These are phyloP conservation scores for Fusarium citri DNA, from an alignment of 2,329 filamentous ascomycete species.

Conservation along the genomic window DNA sequence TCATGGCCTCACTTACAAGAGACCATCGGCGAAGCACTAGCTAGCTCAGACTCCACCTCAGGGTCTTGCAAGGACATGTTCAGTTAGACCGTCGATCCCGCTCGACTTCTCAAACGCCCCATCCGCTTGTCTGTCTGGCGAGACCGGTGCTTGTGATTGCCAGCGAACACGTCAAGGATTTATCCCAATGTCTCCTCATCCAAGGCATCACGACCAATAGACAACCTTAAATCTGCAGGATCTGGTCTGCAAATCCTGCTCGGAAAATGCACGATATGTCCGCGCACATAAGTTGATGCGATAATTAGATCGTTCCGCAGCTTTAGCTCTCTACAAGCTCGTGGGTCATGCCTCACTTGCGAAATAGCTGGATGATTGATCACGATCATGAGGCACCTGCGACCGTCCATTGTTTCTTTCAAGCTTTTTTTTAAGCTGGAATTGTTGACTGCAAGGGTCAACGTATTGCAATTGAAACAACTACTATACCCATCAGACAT, in stretches of 20 bases:
- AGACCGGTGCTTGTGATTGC: constrained; percentile 47
- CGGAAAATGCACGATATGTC: constrained; percentile 43
- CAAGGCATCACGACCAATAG: constrained; percentile 37
- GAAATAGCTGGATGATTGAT: constrained; percentile 16
- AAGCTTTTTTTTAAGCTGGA: neutral
- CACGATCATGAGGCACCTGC: constrained; percentile 15
- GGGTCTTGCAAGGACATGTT: constrained; percentile 33
- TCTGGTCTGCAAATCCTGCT: constrained; percentile 38
- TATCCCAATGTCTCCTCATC: constrained; percentile 28
- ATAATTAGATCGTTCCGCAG: constrained; percentile 39
- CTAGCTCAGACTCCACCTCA: constrained; percentile 22
- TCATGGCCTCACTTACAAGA: constrained; percentile 33
- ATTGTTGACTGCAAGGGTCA: neutral
- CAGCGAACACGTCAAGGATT: constrained; percentile 48
- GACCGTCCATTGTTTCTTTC: constrained; percentile 1
- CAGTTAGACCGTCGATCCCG: constrained; percentile 40
- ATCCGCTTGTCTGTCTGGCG: constrained; percentile 38
- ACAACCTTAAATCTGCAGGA: constrained; percentile 7
- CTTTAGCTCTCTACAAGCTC: constrained; percentile 24
- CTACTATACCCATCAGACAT: neutral
- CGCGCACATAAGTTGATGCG: constrained; percentile 39
- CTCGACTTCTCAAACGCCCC: constrained; percentile 31
- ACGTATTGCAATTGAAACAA: constrained; percentile 1
- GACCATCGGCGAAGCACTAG: constrained; percentile 29
- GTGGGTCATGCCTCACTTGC: constrained; percentile 7